Percentiles rank a stretch among this genome's conserved stretches.
phyloP scores from a whole-genome alignment of 129 eudicot species.

The Flaveria robusta region DNA sequence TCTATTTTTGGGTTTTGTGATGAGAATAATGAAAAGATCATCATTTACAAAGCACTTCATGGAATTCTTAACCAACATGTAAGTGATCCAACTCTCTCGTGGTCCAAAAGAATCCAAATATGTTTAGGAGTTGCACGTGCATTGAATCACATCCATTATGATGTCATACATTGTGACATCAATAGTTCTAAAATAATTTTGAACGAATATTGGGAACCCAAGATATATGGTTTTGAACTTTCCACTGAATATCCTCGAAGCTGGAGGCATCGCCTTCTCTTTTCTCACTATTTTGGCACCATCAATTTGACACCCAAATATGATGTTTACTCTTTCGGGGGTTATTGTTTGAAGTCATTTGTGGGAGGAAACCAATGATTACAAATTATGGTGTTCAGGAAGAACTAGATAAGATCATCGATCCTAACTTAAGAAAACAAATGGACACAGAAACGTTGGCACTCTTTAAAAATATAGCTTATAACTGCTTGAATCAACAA shows the following conservation, averaged over 20 bases:
- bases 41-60: background rate
- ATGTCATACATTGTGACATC: background rate
- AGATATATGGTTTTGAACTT: slow-evolving; percentile 12
- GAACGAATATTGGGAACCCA: slow-evolving; percentile 17
- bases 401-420: slow-evolving; percentile 3
- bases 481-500: background rate
- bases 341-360: background rate
- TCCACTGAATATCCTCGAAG: slow-evolving; percentile 15
- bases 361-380: slow-evolving; percentile 2
- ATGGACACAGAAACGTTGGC: background rate
- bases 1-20: background rate
- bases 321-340: slow-evolving; percentile 22
- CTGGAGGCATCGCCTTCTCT: slow-evolving; percentile 20
- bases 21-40: background rate
- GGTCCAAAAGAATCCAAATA: background rate
- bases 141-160: background rate
- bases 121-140: background rate
- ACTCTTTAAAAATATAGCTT: background rate
- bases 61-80: background rate
- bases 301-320: slow-evolving; percentile 8
- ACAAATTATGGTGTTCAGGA: background rate
- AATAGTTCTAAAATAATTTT: background rate
- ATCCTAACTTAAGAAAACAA: background rate
- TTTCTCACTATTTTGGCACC: background rate
- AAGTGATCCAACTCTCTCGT: background rate